These are phyloP conservation scores for Solanum clarkiae DNA, from an alignment of 257 asterid genomes.

Conservation along the genomic window DNA sequence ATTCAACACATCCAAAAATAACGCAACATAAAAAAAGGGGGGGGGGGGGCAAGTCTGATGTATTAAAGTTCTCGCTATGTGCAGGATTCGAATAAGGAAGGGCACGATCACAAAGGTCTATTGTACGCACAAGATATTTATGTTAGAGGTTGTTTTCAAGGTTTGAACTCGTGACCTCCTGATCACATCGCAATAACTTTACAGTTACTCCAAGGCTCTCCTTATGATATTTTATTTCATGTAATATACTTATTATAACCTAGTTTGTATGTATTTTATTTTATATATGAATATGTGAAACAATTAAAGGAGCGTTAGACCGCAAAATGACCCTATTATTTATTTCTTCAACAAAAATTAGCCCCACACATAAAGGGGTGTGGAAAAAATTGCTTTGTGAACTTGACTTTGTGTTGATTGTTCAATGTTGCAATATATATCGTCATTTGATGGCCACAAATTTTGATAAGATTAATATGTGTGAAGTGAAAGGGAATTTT, in stretches of 20 bases:
- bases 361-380: neutral
- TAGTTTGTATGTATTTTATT: neutral
- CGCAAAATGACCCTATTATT: neutral
- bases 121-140: too few relatives aligned
- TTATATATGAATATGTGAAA: neutral
- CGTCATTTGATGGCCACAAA: neutral
- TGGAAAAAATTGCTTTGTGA: neutral
- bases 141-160: too few relatives aligned
- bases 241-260: neutral
- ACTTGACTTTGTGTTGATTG: neutral
- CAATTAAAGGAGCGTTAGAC: neutral
- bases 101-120: too few relatives aligned
- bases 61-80: too few relatives aligned
- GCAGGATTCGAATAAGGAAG: too few relatives aligned
- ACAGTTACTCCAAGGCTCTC: too few relatives aligned
- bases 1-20: neutral
- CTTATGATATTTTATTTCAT: neutral
- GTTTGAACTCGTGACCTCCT: too few relatives aligned
- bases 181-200: too few relatives aligned
- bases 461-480: neutral
- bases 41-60: too few relatives aligned
- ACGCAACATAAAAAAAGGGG: too few relatives aligned
- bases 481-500: neutral
- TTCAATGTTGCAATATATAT: neutral
- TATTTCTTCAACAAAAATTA: neutral